Evolutionary conservation across 495 filamentous ascomycete genomes (phyloP).

Genomic region (Beverwykella pulmonaria): DNA sequence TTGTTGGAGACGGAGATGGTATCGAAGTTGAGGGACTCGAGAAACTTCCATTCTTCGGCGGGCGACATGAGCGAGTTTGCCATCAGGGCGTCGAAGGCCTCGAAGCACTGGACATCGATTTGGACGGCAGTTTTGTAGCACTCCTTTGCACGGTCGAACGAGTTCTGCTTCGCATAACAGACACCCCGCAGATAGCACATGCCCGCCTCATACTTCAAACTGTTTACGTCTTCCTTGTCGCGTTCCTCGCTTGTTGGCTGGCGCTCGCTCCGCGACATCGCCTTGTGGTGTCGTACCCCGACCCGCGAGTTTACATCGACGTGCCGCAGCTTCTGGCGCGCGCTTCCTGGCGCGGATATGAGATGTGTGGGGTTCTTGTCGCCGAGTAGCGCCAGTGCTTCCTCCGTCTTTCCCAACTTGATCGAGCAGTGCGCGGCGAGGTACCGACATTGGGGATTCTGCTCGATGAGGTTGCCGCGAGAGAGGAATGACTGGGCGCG

Average conservation of each 20-base stretch:
- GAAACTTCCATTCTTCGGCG: constrained; percentile 90
- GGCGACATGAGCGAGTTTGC: constrained; percentile 98
- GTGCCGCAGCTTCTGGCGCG: constrained; percentile 60
- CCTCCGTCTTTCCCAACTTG: constrained; percentile 83
- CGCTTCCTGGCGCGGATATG: constrained; percentile 65
- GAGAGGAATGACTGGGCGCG: constrained; percentile 82
- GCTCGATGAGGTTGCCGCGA: constrained; percentile 79
- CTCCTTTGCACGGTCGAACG: constrained; percentile 94
- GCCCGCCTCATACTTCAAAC: constrained; percentile 84
- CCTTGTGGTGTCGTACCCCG: constrained; percentile 53
- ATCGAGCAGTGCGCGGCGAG: constrained; percentile 91
- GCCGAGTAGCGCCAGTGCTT: constrained; percentile 84
- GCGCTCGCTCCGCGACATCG: constrained; percentile 52
- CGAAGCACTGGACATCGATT: constrained; percentile 97
- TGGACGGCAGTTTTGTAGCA: constrained; percentile 97
- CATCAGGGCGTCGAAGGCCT: constrained; percentile 97
- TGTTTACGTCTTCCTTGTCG: constrained; percentile 68
- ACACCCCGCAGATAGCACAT: constrained; percentile 96
- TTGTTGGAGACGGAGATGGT: constrained; percentile 62
- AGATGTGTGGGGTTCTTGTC: constrained; percentile 91
- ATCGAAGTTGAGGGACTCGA: constrained; percentile 90
- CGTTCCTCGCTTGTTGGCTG: constrained; percentile 64
- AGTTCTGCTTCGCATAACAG: constrained; percentile 96
- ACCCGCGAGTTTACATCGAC: constrained; percentile 43
- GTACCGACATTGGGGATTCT: constrained; percentile 84